Base-by-base conservation (phyloP, 805 yeast species). In the Hanseniaspora osmophila region DNA sequence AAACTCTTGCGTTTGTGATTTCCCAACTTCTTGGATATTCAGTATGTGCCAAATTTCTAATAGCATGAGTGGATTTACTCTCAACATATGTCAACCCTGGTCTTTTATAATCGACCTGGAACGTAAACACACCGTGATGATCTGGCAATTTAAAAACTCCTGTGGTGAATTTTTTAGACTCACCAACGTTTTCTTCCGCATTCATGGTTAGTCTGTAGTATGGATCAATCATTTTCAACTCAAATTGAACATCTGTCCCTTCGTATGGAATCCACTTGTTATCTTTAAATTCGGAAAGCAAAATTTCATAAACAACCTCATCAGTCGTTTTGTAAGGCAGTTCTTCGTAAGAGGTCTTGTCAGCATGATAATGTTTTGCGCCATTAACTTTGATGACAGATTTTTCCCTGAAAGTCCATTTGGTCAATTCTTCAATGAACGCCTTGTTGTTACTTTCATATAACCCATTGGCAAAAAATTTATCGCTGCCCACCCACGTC, bases 71-170 rank as follows among this genome's bases (percentile, higher is more conserved):
- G 45, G 72, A 71, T 49, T 74, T 71, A 54, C 80, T 84, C 27
- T 69, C 69, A 44, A 90, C 60, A 62, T 70, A 87, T 19, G 84
- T 70, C 54, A 71, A 70, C 6, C 97, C 97, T 12, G 75, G 68
- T 58, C 95, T 78, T 60, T 74, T 74, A 68, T 88, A 88, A 55
- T 83, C 81, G 41, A 83, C 70, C 49, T 72, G 71, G 61, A 84
- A 87, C 2, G 96, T 84, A 67, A 87, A 92, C 74, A 92, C 83
- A 47, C 99, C 99, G 63, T 92, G 95, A 57, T 87, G 96, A 62
- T 90, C 96, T 18, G 99, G 99, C 35, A 86, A 64, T 41, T 71
- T 72, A 63, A 92, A 86, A 44, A 67, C 64, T 13, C 64, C 64
- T 16, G 74, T 68, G 17, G 64, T 65, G 56, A 75, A 79, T 56